Conservation (phyloP, 2,329 filamentous ascomycete species). For the Scedosporium apiospermum region DNA sequence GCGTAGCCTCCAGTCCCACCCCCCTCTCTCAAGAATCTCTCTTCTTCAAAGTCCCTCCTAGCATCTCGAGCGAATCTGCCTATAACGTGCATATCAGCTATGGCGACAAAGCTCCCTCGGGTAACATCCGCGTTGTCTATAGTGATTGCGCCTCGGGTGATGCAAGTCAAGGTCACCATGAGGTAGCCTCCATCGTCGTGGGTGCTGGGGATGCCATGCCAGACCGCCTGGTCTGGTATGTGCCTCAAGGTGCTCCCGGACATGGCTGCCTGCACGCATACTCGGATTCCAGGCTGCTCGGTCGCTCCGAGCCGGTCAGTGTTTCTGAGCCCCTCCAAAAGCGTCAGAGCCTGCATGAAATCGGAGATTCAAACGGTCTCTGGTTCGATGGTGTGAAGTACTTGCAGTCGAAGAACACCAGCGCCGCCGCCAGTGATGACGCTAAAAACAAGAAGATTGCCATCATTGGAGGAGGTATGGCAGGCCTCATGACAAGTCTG, state of each 20-base stretch:
- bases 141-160: constrained; percentile 12
- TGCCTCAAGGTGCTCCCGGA: constrained; percentile 15
- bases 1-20: neutral
- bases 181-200: constrained; percentile 12
- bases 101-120: constrained; percentile 8
- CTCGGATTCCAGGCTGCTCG: constrained; percentile 17
- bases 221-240: constrained; percentile 15
- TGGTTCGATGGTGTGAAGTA: constrained; percentile 59
- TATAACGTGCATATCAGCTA: constrained; percentile 14
- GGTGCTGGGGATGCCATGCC: constrained; percentile 7
- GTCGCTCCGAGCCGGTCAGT: constrained; percentile 26
- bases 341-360: constrained; percentile 9
- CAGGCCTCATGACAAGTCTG: constrained; percentile 51
- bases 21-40: neutral
- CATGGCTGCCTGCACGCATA: constrained; percentile 32
- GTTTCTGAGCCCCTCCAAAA: constrained; percentile 12
- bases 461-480: constrained; percentile 58
- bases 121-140: constrained; percentile 12
- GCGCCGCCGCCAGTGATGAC: constrained; percentile 34
- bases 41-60: constrained; percentile 4
- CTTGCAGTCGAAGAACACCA: constrained; percentile 34
- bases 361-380: constrained; percentile 27
- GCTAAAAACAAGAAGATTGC: constrained; percentile 50
- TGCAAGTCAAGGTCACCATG: constrained; percentile 11
- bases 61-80: constrained; percentile 4